A percentile compares a stretch with the other conserved stretches of the same genome.
Conservation (phyloP, 768 basidiomycete genomes). For the Myochromella boudieri region DNA sequence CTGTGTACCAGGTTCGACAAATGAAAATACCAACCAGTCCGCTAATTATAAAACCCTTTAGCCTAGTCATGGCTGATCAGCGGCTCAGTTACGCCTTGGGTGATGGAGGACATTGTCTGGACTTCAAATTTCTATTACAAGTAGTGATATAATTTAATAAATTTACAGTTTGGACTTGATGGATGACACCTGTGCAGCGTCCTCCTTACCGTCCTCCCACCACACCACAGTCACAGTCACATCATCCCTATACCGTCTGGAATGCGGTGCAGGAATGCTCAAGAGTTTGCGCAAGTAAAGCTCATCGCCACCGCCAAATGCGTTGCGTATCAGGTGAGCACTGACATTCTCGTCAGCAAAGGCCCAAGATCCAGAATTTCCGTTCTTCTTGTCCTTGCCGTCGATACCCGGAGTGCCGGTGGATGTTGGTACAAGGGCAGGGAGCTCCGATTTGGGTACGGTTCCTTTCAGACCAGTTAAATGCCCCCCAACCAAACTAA, state of each 20-base stretch:
- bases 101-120: too few species aligned
- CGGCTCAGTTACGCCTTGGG: too few species aligned
- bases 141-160: neutral
- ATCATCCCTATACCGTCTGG: conserved; percentile 81
- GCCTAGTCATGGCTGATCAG: too few species aligned
- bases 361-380: conserved; percentile 59
- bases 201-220: conserved; percentile 73
- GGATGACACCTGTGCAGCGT: conserved; percentile 31
- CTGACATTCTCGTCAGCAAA: conserved; percentile 80
- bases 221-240: conserved; percentile 82
- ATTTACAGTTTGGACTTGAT: conserved; percentile 51
- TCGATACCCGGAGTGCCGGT: conserved; percentile 57
- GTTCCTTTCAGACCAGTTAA: conserved; percentile 68
- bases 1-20: too few species aligned
- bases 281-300: conserved; percentile 54
- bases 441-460: conserved; percentile 58
- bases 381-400: conserved; percentile 52
- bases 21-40: too few species aligned
- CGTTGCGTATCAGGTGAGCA: conserved; percentile 86
- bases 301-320: conserved; percentile 84
- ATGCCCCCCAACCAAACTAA: conserved; percentile 82
- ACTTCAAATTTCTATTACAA: too few species aligned
- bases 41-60: too few species aligned
- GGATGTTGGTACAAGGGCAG: conserved; percentile 53
- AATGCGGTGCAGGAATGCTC: conserved; percentile 81